phyloP scores from a whole-genome alignment of 1,284 basidiomycete species.

The Schizophyllum commune region DNA sequence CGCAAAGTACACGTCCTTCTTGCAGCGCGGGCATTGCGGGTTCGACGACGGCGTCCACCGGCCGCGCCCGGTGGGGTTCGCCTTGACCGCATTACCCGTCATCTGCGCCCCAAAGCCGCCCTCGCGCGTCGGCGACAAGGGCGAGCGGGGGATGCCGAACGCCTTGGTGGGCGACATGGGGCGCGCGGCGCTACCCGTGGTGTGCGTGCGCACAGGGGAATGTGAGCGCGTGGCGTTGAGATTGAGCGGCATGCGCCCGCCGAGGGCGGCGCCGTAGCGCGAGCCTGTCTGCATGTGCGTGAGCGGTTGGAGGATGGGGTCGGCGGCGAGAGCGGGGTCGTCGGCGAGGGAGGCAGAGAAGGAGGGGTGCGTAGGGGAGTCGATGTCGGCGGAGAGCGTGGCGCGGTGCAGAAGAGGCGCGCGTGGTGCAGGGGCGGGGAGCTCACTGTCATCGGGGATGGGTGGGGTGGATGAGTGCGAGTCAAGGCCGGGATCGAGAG shows the following conservation, averaged over 20 bases:
- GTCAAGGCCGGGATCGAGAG: no score
- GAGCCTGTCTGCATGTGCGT: constrained; percentile 19
- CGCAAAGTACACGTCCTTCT: constrained; percentile 57
- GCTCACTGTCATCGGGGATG: constrained; percentile 1
- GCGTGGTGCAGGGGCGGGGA: constrained; percentile 16
- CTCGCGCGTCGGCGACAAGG: neutral
- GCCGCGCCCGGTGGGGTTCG: neutral
- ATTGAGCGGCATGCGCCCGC: constrained; percentile 7
- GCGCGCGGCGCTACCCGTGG: neutral
- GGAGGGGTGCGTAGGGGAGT: constrained; percentile 12
- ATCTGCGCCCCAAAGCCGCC: neutral
- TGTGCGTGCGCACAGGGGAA: neutral
- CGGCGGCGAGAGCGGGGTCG: neutral
- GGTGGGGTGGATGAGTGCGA: neutral
- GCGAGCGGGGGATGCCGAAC: neutral
- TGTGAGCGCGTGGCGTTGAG: constrained; percentile 5
- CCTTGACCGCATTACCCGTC: neutral
- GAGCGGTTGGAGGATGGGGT: constrained; percentile 9
- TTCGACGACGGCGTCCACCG: constrained; percentile 16
- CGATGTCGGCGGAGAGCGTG: constrained; percentile 10
- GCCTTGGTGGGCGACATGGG: neutral
- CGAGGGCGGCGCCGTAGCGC: constrained; percentile 22
- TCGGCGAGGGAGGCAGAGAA: constrained; percentile 1
- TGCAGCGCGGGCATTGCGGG: constrained; percentile 47
- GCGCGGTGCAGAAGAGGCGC: constrained; percentile 15